Evolutionary conservation across 768 basidiomycete genomes (phyloP), one percentile per base, ranked within the genome.

Genomic region (Lactarius akahatsu): DNA sequence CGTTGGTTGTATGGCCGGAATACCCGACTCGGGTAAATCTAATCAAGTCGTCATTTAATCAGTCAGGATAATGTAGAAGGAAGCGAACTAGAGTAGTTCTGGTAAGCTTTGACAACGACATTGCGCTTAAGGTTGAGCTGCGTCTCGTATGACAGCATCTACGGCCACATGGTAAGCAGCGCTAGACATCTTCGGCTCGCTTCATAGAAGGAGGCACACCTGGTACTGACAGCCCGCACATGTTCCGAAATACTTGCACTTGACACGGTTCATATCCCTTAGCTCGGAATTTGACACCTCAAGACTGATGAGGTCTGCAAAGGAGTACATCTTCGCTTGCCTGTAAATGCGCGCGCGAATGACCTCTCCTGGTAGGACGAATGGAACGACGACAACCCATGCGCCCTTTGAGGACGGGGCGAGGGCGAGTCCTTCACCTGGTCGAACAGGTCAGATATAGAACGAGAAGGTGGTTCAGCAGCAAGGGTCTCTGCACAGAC

Each of bases 221-320:
- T 97, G 95, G 74, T 94, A 94, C 76, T 98, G 96, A 74, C 96
- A 99, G 2, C 96, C 96, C 0, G 86, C 92, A 76, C 96, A 98
- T 45, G 78, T 80, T 0, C 90, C 90, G 78, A 97, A 98, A 74
- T 98, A 95, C 68, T 86, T 85, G 78, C 96, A 98, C 67, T 82
- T 80, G 0, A 91, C 83, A 28, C 85, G 79, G 34, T 76, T 80
- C 70, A 85, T 79, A 70, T 94, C 91, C 61, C 95, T 79, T 63
- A 90, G 77, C 45, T 81, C 82, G 0, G 74, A 67, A 74, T 90
- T 94, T n/a, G 88, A 84, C 1, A 76, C 76, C 40, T 90, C 65
- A 32, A 95, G 79, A 57, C 84, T 80, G 6, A 96, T 45, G 0
- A 94, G 80, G 71, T 94, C 91, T 7, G 88, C 94, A 63, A 85